These are phyloP conservation scores for Olyra latifolia DNA, from an alignment of 176 grass and related monocot species.

Conservation along the genomic window DNA sequence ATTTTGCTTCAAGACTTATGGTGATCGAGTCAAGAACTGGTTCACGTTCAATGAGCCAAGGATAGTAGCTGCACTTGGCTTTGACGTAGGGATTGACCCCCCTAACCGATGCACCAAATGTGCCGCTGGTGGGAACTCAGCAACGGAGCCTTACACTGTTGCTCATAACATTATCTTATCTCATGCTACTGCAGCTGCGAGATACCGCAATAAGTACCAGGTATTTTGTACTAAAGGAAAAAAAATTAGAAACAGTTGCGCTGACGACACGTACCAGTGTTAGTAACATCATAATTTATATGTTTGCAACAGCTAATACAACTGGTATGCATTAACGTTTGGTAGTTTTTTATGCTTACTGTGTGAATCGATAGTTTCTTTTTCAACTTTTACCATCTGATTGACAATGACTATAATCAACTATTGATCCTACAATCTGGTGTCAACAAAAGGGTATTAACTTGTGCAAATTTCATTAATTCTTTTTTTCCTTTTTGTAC, in stretches of 20 bases:
- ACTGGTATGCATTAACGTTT: not conserved
- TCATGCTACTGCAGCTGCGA: slow-evolving; percentile 69
- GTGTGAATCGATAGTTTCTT: not conserved
- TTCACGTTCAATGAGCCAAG: slow-evolving; percentile 82
- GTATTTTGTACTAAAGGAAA: slow-evolving; percentile 38
- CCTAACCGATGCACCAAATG: slow-evolving; percentile 54
- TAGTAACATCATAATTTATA: not conserved
- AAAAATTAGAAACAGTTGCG: not conserved
- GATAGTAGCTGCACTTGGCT: slow-evolving; percentile 61
- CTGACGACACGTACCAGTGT: not conserved
- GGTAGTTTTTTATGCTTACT: not conserved
- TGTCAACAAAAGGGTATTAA: not conserved
- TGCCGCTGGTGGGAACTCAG: slow-evolving; percentile 56
- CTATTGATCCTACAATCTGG: not conserved
- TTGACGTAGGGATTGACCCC: slow-evolving; percentile 41
- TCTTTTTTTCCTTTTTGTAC: not conserved
- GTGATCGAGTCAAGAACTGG: slow-evolving; percentile 81
- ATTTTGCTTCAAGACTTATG: slow-evolving; percentile 77
- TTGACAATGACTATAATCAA: not conserved
- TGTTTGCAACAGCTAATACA: not conserved
- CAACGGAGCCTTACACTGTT: slow-evolving; percentile 71
- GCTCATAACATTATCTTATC: slow-evolving; percentile 62
- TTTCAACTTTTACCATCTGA: not conserved
- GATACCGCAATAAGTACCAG: slow-evolving; percentile 76
- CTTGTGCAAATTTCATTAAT: not conserved